A percentile compares a stretch with the other conserved stretches of the same genome.
phyloP scores from a whole-genome alignment of 768 basidiomycete species.

The Termitomyces sp. region DNA sequence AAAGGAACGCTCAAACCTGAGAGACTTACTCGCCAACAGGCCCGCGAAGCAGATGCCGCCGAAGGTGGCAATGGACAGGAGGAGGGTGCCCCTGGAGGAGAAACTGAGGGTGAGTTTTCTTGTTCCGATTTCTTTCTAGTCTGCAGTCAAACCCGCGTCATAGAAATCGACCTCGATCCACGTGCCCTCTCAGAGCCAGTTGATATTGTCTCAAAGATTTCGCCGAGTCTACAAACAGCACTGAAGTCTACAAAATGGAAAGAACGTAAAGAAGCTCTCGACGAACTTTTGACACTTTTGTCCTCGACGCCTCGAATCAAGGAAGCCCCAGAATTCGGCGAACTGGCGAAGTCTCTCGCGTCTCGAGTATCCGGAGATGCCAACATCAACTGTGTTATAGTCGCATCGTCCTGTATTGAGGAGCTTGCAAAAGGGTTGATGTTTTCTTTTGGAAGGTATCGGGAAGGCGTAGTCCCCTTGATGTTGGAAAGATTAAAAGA shows the following conservation, averaged over 20 bases:
- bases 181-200: slow-evolving; percentile 76
- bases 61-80: slow-evolving; percentile 27
- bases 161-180: slow-evolving; percentile 65
- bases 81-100: slow-evolving; percentile 28
- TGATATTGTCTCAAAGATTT: slow-evolving; percentile 71
- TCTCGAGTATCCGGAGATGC: slow-evolving; percentile 81
- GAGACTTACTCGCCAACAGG: slow-evolving; percentile 69
- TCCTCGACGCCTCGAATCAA: slow-evolving; percentile 69
- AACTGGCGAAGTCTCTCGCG: slow-evolving; percentile 73
- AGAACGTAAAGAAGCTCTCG: slow-evolving; percentile 88
- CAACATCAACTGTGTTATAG: slow-evolving; percentile 93
- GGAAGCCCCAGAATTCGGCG: slow-evolving; percentile 72
- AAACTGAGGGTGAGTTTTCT: slow-evolving; percentile 38
- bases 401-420: slow-evolving; percentile 81
- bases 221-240: slow-evolving; percentile 63
- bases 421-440: slow-evolving; percentile 81
- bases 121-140: slow-evolving; percentile 3
- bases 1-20: slow-evolving; percentile 78
- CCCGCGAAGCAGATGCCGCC: slow-evolving; percentile 57
- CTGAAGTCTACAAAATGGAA: slow-evolving; percentile 97
- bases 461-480: slow-evolving; percentile 63
- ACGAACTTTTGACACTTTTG: slow-evolving; percentile 71
- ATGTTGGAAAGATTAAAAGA: slow-evolving; percentile 93
- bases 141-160: slow-evolving; percentile 8
- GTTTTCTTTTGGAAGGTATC: slow-evolving; percentile 65